A percentile compares a stretch with the other conserved stretches of the same genome.
Evolutionary conservation across 305 asterid species (phyloP).

Genomic region (Ilex paraguariensis): DNA sequence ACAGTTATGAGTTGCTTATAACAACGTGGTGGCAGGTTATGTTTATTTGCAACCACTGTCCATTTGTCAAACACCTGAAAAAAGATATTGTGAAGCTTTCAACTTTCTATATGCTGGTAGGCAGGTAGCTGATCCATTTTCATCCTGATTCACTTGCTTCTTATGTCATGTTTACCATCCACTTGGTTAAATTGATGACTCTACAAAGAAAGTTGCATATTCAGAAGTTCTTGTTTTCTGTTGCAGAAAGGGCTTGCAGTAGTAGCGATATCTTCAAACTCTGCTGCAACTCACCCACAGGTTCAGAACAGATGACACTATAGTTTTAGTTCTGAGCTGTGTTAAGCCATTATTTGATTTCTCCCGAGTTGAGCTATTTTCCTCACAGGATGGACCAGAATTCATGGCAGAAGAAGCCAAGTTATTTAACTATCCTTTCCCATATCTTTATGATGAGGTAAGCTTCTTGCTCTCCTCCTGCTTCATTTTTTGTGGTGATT

Average conservation of each 20-base stretch:
- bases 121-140: constrained; percentile 17
- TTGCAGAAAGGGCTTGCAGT: constrained; percentile 93
- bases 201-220: no score
- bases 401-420: constrained; percentile 86
- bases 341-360: constrained; percentile 26
- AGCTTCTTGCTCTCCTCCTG: constrained; percentile 8
- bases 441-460: constrained; percentile 89
- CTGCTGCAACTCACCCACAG: constrained; percentile 78
- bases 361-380: constrained; percentile 24
- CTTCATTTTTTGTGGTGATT: constrained; percentile 11
- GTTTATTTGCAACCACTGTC: constrained; percentile 96
- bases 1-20: constrained; percentile 9
- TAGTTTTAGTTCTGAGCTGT: constrained; percentile 29
- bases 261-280: constrained; percentile 85
- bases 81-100: constrained; percentile 75
- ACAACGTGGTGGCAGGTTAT: constrained; percentile 47
- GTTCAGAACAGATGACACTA: constrained; percentile 36
- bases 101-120: constrained; percentile 72
- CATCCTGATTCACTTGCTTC: not conserved
- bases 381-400: constrained; percentile 85
- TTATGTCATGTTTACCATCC: constrained; percentile 4
- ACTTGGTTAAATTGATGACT: not conserved
- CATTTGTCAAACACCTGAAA: constrained; percentile 76
- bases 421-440: constrained; percentile 65
- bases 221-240: constrained; percentile 11